Percentiles rank a stretch among this genome's conserved stretches.
phyloP scores from a whole-genome alignment of 768 basidiomycete species.

The Erythrobasidium yunnanense region DNA sequence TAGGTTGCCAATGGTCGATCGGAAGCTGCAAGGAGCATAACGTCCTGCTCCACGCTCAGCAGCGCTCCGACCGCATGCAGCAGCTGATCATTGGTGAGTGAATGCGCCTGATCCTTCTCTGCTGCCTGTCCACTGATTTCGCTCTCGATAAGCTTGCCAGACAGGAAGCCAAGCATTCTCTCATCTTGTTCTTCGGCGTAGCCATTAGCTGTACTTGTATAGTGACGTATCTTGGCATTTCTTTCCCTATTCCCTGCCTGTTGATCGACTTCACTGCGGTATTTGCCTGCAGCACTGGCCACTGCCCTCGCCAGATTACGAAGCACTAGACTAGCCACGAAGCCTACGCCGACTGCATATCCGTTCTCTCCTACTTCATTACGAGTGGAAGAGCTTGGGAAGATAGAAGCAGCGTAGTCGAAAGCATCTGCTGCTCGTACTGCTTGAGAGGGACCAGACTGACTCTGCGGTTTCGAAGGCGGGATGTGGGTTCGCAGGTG shows the following conservation, averaged over 20 bases:
- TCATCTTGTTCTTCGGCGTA: constrained; percentile 10
- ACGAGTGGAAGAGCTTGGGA: not conserved
- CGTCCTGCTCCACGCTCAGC: not conserved
- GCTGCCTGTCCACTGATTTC: not conserved
- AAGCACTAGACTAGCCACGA: constrained; percentile 16
- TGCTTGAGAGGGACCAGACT: not conserved
- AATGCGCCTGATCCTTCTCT: not conserved
- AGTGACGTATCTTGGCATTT: not conserved
- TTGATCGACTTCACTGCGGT: not conserved
- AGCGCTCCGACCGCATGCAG: not conserved
- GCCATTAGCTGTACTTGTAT: not conserved
- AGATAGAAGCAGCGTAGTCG: not conserved
- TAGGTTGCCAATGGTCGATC: constrained; percentile 10
- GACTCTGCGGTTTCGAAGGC: not conserved
- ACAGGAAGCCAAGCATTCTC: constrained; percentile 23
- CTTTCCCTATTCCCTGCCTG: not conserved
- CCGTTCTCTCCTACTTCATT: not conserved
- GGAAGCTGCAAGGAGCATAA: not conserved
- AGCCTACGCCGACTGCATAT: constrained; percentile 20
- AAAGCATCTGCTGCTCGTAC: constrained; percentile 18
- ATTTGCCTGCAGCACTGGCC: not conserved
- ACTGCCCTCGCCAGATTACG: constrained; percentile 8
- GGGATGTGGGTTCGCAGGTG: constrained; percentile 18
- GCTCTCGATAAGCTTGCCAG: not conserved
- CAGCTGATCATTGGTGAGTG: not conserved